Evolutionary conservation across 2,329 filamentous ascomycete species (phyloP).

Genomic region (Huntiella savannae): DNA sequence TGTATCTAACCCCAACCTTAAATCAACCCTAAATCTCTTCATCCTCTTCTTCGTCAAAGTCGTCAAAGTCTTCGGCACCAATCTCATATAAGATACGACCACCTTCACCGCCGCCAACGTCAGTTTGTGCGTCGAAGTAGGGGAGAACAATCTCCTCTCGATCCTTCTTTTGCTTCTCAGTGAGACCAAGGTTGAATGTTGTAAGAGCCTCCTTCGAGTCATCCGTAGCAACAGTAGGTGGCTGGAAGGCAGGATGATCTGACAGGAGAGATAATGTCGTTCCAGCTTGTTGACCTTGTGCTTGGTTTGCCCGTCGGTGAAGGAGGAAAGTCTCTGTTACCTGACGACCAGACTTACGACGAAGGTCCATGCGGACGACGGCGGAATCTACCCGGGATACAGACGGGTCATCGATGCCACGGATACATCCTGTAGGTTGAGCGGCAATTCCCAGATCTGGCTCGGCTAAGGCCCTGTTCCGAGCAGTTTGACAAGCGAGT

Average conservation of each 20-base stretch:
- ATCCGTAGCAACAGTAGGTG: constrained; percentile 18
- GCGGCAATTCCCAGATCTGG: constrained; percentile 66
- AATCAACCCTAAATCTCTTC: not conserved
- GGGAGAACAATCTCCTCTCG: constrained; percentile 80
- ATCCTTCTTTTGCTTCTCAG: constrained; percentile 74
- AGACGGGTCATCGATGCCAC: constrained; percentile 27
- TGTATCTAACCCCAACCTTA: not conserved
- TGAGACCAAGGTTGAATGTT: constrained; percentile 73
- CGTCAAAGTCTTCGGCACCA: constrained; percentile 90
- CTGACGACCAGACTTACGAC: constrained; percentile 61
- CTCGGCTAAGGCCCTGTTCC: constrained; percentile 52
- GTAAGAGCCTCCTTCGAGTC: constrained; percentile 27
- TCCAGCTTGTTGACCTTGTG: constrained; percentile 8
- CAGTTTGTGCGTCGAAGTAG: constrained; percentile 90
- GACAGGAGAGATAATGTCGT: constrained; percentile 41
- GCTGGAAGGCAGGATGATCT: constrained; percentile 51
- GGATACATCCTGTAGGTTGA: constrained; percentile 56
- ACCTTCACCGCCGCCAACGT: constrained; percentile 59
- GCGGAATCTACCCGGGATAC: constrained; percentile 24
- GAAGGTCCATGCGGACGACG: constrained; percentile 70
- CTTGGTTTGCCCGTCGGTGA: not conserved
- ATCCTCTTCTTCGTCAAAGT: constrained; percentile 79
- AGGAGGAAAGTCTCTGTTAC: constrained; percentile 48
- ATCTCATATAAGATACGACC: constrained; percentile 93
- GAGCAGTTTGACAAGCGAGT: constrained; percentile 53